Evolutionary conservation across 352 stramenopile genomes (phyloP).

Genomic region (Globisporangium ultimum): DNA sequence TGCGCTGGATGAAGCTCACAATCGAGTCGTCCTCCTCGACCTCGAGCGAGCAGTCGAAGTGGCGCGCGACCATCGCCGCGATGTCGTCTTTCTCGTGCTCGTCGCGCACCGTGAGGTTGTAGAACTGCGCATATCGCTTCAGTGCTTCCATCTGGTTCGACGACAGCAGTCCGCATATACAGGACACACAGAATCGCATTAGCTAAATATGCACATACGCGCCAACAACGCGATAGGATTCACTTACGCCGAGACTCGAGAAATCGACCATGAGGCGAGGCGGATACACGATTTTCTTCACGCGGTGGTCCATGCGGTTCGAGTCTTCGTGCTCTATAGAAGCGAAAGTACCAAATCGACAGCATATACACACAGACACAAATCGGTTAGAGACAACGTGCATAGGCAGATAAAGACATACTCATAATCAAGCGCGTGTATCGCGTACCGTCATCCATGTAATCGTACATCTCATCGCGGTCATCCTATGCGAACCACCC

Average conservation of each 20-base stretch:
- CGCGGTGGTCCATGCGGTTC: constrained; percentile 27
- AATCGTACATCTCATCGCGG: constrained; percentile 37
- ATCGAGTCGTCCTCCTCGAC: constrained; percentile 87
- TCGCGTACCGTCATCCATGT: constrained; percentile 36
- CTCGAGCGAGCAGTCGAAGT: constrained; percentile 77
- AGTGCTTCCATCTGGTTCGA: constrained; percentile 57
- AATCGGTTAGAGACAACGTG: too few species aligned
- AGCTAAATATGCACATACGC: too few species aligned
- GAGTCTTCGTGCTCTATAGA: constrained; percentile 30
- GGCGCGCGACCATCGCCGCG: constrained; percentile 69
- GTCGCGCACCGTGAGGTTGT: constrained; percentile 64
- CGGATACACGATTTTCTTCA: constrained; percentile 60
- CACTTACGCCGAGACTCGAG: constrained; percentile 64
- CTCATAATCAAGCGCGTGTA: neutral
- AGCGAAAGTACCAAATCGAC: neutral
- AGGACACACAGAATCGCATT: neutral
- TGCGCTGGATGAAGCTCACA: constrained; percentile 77
- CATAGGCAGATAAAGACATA: neutral
- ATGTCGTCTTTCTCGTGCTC: constrained; percentile 66
- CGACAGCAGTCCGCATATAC: too few species aligned
- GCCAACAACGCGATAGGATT: too few species aligned
- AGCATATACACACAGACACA: neutral
- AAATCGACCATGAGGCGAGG: constrained; percentile 85
- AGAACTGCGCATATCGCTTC: constrained; percentile 79
- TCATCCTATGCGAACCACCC: constrained; percentile 28